Evolutionary conservation across 257 asterid species (phyloP).

Genomic region (Solanum verrucosum): DNA sequence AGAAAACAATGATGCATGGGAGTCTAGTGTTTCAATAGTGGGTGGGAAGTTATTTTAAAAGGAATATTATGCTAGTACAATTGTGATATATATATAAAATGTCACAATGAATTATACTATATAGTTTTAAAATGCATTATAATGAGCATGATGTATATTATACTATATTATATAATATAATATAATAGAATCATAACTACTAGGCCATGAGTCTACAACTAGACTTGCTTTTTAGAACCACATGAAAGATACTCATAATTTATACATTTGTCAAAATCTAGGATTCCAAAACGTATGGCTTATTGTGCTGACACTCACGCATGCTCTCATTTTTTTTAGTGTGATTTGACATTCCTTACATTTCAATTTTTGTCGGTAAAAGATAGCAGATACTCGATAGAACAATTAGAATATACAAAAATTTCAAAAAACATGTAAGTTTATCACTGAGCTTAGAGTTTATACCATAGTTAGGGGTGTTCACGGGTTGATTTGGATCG

Average conservation of each 20-base stretch:
- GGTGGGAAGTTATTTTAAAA: not conserved
- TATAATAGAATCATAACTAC: not conserved
- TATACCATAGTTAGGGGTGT: not conserved
- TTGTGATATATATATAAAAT: not conserved
- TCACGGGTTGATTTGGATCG: too few species aligned
- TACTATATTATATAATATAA: not conserved
- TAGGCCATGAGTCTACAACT: conserved; percentile 8
- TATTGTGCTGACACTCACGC: conserved; percentile 18
- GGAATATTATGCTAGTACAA: not conserved
- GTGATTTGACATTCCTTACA: not conserved
- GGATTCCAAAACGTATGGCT: not conserved
- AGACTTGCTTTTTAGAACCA: conserved; percentile 26
- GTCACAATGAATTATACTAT: not conserved
- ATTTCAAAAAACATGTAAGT: not conserved
- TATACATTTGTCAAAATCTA: not conserved
- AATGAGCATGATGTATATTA: not conserved
- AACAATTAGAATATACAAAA: not conserved
- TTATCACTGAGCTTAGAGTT: not conserved
- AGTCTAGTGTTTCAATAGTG: not conserved
- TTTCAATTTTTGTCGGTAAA: not conserved
- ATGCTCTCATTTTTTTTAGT: conserved; percentile 3
- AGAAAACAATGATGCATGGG: not conserved
- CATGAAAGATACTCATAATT: conserved; percentile 25
- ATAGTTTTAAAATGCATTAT: not conserved
- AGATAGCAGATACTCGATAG: not conserved